Base-by-base conservation (phyloP, 75 land plant species). In the Larix kaempferi region DNA sequence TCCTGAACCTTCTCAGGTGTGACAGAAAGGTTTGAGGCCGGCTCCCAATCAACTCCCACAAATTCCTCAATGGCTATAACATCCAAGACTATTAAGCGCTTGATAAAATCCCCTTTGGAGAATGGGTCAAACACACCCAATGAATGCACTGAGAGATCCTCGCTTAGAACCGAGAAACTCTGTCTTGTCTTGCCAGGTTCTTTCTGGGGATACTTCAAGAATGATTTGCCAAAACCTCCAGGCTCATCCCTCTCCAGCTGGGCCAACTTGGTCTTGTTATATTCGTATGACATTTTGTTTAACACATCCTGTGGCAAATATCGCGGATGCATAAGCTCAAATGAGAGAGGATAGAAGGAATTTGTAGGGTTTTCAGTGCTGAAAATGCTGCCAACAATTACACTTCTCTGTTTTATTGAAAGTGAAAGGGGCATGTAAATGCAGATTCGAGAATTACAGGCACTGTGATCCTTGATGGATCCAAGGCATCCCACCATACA, bases 401-500 rank as follows among this genome's bases (percentile, higher is more conserved):
- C 39, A 79, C 83, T 90, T 78, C 95, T 71, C 76, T 88, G 92
- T 72, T 49, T 81, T 29, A 92, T 60, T n/a, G 94, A 92, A 57
- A 92, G 82, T 0, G 87, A 72, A 4, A 79, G 59, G 56, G 90
- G 82, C 44, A 90, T 77, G 74, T 86, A 86, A 63, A 90, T 79
- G 55, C 85, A 84, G 26, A 92, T 81, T 21, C 83, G 78, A 58
- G 82, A 76, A 44, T 79, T 27, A 71, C 90, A 88, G 23, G 17
- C 37, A 71, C n/a, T 62, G 21, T 58, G 66, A 29, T 41, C 41
- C 54, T 73, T 59, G 6, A 56, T 26, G 15, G 52, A 62, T 23
- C 82, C 83, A 54, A 84, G 78, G 74, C 94, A 92, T 57, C 90
- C 94, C 72, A 92, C 83, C 94, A 92, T 90, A 80, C 94, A 92